These are phyloP conservation scores for Fusarium ramigenum DNA, from an alignment of 2,329 filamentous ascomycete species.

Conservation along the genomic window DNA sequence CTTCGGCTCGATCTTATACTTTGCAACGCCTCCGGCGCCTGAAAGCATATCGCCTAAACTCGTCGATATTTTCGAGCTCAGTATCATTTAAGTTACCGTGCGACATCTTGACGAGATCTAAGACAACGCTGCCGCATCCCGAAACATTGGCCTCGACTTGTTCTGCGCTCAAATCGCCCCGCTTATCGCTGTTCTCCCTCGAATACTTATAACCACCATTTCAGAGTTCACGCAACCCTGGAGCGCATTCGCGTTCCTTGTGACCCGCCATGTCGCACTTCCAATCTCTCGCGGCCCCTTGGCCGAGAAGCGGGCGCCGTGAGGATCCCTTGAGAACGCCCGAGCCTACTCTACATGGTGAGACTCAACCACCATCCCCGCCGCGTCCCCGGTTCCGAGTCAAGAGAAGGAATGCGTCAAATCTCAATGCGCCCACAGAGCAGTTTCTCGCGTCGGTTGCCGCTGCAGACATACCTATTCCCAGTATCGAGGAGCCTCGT, in stretches of 20 bases:
- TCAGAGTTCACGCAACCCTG: conserved; percentile 15
- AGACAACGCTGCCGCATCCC: conserved; percentile 39
- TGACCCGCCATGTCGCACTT: conserved; percentile 55
- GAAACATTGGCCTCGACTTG: conserved; percentile 34
- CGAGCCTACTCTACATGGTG: conserved; percentile 55
- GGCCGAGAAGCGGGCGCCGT: conserved; percentile 55
- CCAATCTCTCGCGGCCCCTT: conserved; percentile 55
- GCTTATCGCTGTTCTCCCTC: conserved; percentile 6
- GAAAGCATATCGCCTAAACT: conserved; percentile 5
- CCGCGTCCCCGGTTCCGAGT: conserved; percentile 64
- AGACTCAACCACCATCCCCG: conserved; percentile 57
- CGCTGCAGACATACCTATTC: conserved; percentile 70
- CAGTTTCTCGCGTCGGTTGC: conserved; percentile 75
- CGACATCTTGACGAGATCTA: conserved; percentile 28
- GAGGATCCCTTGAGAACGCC: conserved; percentile 59
- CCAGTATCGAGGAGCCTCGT: conserved; percentile 69
- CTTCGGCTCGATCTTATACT: background rate
- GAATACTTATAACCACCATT: conserved; percentile 22
- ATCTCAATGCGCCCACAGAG: conserved; percentile 66
- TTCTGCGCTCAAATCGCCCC: conserved; percentile 18
- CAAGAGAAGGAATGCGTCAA: conserved; percentile 63
- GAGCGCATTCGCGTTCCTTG: conserved; percentile 37
- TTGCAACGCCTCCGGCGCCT: background rate
- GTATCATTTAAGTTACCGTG: conserved; percentile 1
- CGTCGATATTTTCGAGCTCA: conserved; percentile 9